Evolutionary conservation across 139 green algal species (phyloP).

Genomic region (Tetraselmis chui): DNA sequence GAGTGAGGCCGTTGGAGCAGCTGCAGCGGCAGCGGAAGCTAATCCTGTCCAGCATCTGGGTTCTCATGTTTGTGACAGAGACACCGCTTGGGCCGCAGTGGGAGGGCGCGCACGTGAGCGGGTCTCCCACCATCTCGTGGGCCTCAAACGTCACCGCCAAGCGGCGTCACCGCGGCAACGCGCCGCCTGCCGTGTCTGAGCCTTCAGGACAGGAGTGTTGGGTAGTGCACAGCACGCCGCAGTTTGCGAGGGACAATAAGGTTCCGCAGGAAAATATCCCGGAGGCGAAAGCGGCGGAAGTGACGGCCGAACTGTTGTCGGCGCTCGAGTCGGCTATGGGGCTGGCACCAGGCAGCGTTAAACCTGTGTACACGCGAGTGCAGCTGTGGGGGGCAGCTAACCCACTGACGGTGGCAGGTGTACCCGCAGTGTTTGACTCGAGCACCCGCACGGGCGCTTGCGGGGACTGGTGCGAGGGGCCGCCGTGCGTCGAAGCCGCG

Average conservation of each 20-base stretch:
- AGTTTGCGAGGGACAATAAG: neutral
- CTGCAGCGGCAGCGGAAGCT: neutral
- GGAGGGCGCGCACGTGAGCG: neutral
- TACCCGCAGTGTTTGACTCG: neutral
- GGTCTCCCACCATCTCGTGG: neutral
- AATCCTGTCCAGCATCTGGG: neutral
- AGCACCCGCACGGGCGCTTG: neutral
- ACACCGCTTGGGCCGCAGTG: neutral
- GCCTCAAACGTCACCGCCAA: neutral
- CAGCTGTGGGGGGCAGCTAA: neutral
- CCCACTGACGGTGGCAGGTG: neutral
- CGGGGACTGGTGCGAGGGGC: neutral
- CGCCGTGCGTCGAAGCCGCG: neutral
- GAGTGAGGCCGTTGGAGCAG: neutral
- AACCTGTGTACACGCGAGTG: neutral
- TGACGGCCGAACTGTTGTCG: neutral
- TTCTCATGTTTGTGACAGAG: neutral
- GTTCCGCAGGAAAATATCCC: neutral
- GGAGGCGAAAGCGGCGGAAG: neutral
- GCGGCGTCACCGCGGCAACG: neutral
- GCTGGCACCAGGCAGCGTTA: neutral
- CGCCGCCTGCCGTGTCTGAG: neutral
- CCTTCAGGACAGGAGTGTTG: neutral
- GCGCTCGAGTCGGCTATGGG: neutral
- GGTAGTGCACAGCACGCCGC: neutral